Conservation (phyloP, 805 yeast species). For the Komagataella pseudopastoris region DNA sequence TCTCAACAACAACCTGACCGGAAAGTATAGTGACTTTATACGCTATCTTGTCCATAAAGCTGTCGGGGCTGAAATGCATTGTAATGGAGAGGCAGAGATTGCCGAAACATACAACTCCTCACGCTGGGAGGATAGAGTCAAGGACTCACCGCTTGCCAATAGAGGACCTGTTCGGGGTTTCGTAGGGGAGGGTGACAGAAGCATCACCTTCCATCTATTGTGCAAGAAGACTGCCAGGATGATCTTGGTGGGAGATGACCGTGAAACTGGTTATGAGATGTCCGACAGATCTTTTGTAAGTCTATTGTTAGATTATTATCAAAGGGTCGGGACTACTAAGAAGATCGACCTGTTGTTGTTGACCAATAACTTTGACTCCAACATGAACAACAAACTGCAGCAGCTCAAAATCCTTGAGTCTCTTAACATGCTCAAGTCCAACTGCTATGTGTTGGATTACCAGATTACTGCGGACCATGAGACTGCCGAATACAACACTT, state of each 20-base stretch:
- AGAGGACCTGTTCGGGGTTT: background rate
- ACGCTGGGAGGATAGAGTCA: background rate
- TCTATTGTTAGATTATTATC: background rate
- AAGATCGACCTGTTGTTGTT: background rate
- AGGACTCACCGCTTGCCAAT: background rate
- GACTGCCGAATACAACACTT: slow-evolving; percentile 4
- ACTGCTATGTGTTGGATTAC: background rate
- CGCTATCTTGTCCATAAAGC: background rate
- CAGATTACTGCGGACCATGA: background rate
- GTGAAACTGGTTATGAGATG: background rate
- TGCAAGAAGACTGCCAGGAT: background rate
- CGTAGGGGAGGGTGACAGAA: background rate
- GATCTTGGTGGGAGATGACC: background rate
- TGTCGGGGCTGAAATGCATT: background rate
- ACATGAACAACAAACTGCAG: background rate
- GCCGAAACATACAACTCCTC: background rate
- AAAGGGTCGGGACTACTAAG: background rate
- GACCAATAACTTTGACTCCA: background rate
- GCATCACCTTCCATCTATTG: background rate
- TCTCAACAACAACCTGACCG: background rate
- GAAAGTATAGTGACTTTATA: background rate
- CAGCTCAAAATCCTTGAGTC: background rate
- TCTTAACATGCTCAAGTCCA: background rate
- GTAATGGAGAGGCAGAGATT: background rate
- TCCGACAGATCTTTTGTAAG: background rate